phyloP scores from a whole-genome alignment of 768 basidiomycete genomes.

The Mycena leptocephala region DNA sequence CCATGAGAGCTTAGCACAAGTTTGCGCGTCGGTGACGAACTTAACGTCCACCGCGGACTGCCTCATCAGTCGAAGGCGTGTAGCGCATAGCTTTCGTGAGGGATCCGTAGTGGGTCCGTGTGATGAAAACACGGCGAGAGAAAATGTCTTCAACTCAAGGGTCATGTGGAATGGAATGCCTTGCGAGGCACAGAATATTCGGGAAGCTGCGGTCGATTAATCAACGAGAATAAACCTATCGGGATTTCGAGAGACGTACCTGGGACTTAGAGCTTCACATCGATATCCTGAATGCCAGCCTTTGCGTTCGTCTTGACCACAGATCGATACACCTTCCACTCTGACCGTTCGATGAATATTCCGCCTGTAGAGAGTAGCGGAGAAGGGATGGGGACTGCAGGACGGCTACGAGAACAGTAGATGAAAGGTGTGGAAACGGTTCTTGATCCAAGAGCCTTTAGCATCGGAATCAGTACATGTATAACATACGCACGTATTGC shows the following conservation, averaged over 20 bases:
- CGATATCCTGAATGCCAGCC: conserved; percentile 56
- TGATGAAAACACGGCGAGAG: conserved; percentile 74
- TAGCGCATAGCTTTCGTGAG: conserved; percentile 49
- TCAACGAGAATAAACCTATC: conserved; percentile 41
- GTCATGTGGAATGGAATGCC: conserved; percentile 80
- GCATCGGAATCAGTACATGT: conserved; percentile 1
- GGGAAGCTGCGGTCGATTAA: conserved; percentile 54
- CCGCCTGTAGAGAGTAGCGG: conserved; percentile 53
- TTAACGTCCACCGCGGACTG: conserved; percentile 79
- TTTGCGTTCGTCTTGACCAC: conserved; percentile 55
- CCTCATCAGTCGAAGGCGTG: conserved; percentile 74
- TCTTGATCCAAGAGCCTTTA: conserved; percentile 47
- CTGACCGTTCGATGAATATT: conserved; percentile 61
- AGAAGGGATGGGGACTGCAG: conserved; percentile 66
- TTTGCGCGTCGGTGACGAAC: conserved; percentile 42
- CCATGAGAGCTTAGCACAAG: not conserved
- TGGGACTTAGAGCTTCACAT: conserved; percentile 59
- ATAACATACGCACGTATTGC: conserved; percentile 64
- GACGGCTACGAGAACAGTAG: conserved; percentile 78
- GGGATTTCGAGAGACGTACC: not conserved
- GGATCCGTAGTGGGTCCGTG: conserved; percentile 64
- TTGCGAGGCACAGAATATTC: conserved; percentile 70
- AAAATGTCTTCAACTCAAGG: conserved; percentile 68
- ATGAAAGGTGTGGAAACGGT: conserved; percentile 74
- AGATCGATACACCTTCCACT: conserved; percentile 69